Percentiles rank a stretch among this genome's conserved stretches.
Conservation (phyloP, 169 alveolate species). For the Eimeria nieschulzi region DNA sequence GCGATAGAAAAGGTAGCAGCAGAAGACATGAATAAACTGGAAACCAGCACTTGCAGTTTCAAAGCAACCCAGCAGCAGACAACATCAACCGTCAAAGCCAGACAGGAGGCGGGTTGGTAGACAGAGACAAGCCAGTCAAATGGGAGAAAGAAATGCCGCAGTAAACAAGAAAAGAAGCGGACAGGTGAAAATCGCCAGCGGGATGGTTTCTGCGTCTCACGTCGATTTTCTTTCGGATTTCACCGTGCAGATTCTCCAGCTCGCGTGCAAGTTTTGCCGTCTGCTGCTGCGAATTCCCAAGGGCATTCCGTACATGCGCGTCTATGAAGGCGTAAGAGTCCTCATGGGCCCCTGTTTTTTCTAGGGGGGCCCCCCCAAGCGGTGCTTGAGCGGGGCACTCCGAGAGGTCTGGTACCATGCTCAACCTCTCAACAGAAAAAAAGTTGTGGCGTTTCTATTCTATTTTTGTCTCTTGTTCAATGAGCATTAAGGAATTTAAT, state of each 20-base stretch:
- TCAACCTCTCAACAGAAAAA: no score
- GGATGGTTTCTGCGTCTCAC: neutral
- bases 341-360: neutral
- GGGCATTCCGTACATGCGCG: neutral
- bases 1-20: neutral
- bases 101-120: neutral
- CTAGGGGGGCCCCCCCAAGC: neutral
- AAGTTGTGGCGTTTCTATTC: no score
- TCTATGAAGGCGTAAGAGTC: neutral
- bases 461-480: no score
- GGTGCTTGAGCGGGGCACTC: neutral
- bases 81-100: neutral
- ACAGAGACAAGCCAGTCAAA: neutral
- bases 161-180: neutral
- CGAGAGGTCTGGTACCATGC: neutral
- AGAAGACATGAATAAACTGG: neutral
- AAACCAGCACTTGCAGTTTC: neutral
- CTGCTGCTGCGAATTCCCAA: neutral
- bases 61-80: neutral
- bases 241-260: slow-evolving; percentile 23
- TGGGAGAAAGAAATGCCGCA: neutral
- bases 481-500: no score
- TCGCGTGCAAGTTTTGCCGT: neutral
- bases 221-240: neutral
- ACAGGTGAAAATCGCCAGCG: neutral